phyloP scores from a whole-genome alignment of 2,329 filamentous ascomycete species.

The Colletotrichum paranaense region DNA sequence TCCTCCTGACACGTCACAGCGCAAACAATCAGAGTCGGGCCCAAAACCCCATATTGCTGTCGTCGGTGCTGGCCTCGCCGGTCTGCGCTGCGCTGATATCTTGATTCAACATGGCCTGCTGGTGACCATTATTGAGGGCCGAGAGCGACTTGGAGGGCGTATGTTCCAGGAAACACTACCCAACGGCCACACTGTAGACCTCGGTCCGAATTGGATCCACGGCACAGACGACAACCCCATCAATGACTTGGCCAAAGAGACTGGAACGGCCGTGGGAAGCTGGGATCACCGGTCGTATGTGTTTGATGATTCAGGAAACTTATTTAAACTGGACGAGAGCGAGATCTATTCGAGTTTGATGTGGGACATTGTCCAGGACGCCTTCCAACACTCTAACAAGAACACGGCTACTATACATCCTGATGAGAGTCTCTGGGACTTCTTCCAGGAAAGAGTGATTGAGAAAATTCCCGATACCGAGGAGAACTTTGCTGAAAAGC shows the following conservation, averaged over 20 bases:
- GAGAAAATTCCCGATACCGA: slow-evolving; percentile 59
- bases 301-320: slow-evolving; percentile 66
- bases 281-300: slow-evolving; percentile 66
- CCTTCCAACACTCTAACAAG: slow-evolving; percentile 74
- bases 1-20: slow-evolving; percentile 32
- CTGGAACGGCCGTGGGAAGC: slow-evolving; percentile 60
- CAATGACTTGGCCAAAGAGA: slow-evolving; percentile 72
- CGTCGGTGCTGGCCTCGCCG: slow-evolving; percentile 77
- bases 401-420: slow-evolving; percentile 59
- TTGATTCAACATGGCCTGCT: slow-evolving; percentile 72
- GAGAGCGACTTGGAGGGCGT: slow-evolving; percentile 74
- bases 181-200: slow-evolving; percentile 63
- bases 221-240: slow-evolving; percentile 79
- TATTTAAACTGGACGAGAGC: slow-evolving; percentile 59
- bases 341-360: slow-evolving; percentile 63
- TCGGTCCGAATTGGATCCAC: slow-evolving; percentile 85
- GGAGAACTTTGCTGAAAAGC: slow-evolving; percentile 51
- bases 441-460: slow-evolving; percentile 58
- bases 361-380: slow-evolving; percentile 76
- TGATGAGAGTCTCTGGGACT: slow-evolving; percentile 63
- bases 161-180: slow-evolving; percentile 63
- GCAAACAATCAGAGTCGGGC: slow-evolving; percentile 33
- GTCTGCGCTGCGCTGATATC: slow-evolving; percentile 77
- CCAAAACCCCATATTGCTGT: slow-evolving; percentile 68
- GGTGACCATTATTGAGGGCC: slow-evolving; percentile 77